Evolutionary conservation across 495 filamentous ascomycete genomes (phyloP), one percentile per base, ranked within the genome.

Genomic region (Pyrenula massariospora): DNA sequence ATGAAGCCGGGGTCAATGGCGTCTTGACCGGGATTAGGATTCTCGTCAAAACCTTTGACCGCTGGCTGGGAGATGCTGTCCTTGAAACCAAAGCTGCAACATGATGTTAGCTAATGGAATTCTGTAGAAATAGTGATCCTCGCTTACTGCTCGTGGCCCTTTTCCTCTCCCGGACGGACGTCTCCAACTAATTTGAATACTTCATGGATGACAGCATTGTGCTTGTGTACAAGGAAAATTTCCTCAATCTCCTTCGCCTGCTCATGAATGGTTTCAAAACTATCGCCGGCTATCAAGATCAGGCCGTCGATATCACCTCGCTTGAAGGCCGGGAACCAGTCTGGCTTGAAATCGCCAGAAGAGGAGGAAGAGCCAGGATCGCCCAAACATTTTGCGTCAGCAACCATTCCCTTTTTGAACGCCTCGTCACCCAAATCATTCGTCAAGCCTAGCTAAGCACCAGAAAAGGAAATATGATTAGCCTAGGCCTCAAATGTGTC

Each of bases 61-160:
- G 65, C 63, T 1, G 69, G 69, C 36, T 70, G 56, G 2, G 69
- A 68, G 24, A 71, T 55, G 24, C 68, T 66, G 50, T 71, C 69
- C 5, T 54, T 48, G 24, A 66, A 71, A 23, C 69, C 69, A 53
- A 71, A 71, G 54, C 69, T 71, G 22, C 11, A 21, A 50, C 20
- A 12, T 24, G 3, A 10, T 36, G 23, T 68, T 52, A 68, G 60
- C 24, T 11, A 11, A 47, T 11, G 20, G 12, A 8, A 10, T 21
- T 0, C 24, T 22, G 24, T 20, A 23, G 1, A 12, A 22, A 50
- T 3, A 51, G n/a, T n/a, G n/a, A n/a, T n/a, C n/a, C n/a, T 25
- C 48, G 64, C 60, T 59, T 54, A 71, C 68, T 71, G 68, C 57
- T 71, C 68, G 54, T 70, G 68, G 19, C 68, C 68, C 22, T 59